Percentiles rank a stretch among this genome's conserved stretches.
These are phyloP conservation scores for Podospora fimiseda DNA, from an alignment of 495 filamentous ascomycete species.

Conservation along the genomic window DNA sequence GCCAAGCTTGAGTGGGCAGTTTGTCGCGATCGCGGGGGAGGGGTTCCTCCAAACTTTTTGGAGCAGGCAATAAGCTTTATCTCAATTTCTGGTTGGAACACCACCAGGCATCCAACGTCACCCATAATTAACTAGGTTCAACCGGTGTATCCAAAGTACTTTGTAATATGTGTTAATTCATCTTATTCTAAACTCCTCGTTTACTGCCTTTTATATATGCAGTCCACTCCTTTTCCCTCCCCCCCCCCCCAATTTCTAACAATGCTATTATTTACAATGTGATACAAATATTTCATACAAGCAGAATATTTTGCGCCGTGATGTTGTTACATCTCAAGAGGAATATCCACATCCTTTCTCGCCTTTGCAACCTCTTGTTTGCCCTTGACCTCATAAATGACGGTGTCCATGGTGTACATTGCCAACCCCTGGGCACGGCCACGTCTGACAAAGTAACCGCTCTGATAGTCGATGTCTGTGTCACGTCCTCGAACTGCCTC, in stretches of 20 bases:
- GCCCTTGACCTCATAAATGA: conserved; percentile 31
- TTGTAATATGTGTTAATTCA: neutral
- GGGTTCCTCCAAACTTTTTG: neutral
- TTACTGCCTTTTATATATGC: neutral
- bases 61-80: too few species aligned
- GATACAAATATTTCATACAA: neutral
- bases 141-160: too few species aligned
- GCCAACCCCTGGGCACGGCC: conserved; percentile 61
- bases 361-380: conserved; percentile 16
- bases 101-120: too few species aligned
- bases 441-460: conserved; percentile 71
- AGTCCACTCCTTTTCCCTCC: neutral
- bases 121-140: neutral
- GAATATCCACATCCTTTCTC: conserved; percentile 19
- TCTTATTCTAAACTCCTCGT: neutral
- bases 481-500: conserved; percentile 46
- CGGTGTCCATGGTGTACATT: conserved; percentile 52
- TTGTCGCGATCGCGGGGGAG: neutral
- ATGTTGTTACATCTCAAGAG: conserved; percentile 16
- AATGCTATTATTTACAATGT: neutral
- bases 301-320: too few species aligned
- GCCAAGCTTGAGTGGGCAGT: too few species aligned
- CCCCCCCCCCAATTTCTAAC: neutral
- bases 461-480: conserved; percentile 74
- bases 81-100: too few species aligned